Conservation (phyloP, 345 rosid species). For the Ailanthus altissimus region DNA sequence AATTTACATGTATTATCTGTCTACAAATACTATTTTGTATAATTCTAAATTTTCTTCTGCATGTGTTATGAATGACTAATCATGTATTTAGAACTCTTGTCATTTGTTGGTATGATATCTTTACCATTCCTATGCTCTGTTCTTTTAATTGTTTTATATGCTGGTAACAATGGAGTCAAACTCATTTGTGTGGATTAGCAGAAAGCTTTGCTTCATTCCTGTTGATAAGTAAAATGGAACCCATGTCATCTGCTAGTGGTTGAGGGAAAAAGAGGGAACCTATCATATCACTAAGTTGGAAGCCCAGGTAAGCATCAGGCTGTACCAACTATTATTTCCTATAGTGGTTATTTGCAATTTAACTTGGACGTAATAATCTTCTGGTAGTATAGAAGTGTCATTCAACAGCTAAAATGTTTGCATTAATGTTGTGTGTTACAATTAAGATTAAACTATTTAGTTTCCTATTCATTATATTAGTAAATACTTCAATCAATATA, state of each 20-base stretch:
- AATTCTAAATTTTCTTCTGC: no score
- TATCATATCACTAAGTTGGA: background rate
- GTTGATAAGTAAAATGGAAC: background rate
- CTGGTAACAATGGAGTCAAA: background rate
- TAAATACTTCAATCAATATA: background rate
- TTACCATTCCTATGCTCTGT: background rate
- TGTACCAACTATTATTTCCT: background rate
- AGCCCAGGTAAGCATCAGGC: background rate
- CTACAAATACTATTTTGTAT: background rate
- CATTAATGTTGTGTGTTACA: background rate
- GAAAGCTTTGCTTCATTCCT: background rate
- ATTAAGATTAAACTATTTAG: background rate
- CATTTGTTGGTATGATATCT: background rate
- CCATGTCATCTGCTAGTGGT: constrained; percentile 4
- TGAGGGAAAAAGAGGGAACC: background rate
- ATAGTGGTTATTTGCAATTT: constrained; percentile 1
- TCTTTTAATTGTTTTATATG: background rate
- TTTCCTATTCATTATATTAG: background rate
- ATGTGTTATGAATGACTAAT: no score
- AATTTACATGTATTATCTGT: background rate
- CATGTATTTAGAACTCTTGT: no score
- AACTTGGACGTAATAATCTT: background rate
- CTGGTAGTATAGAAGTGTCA: background rate
- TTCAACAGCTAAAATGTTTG: background rate
- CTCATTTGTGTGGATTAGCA: background rate